These are phyloP conservation scores for Conticribra guillardii DNA, from an alignment of 108 stramenopile genomes.

Conservation along the genomic window DNA sequence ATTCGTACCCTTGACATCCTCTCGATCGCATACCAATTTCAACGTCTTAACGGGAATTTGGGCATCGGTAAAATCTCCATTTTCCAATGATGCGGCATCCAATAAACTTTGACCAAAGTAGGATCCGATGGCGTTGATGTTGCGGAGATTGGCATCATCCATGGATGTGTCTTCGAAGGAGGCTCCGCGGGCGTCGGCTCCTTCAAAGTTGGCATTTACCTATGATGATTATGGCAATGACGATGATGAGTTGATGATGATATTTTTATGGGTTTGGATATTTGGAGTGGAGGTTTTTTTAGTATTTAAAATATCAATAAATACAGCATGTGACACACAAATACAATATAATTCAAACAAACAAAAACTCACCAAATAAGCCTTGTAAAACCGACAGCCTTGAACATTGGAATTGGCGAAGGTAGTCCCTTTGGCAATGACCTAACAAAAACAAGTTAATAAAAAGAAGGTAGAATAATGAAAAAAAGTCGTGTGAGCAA, in stretches of 20 bases:
- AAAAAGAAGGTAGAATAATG: neutral
- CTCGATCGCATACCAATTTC: constrained; percentile 67
- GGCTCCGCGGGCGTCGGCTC: constrained; percentile 77
- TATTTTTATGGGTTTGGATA: neutral
- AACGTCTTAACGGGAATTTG: constrained; percentile 77
- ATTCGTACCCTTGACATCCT: constrained; percentile 90
- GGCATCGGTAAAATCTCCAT: constrained; percentile 87
- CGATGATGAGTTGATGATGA: neutral
- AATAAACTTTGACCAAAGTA: constrained; percentile 77
- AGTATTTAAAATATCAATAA: neutral
- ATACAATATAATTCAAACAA: no score
- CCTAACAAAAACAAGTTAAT: constrained; percentile 14
- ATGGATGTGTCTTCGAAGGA: constrained; percentile 83
- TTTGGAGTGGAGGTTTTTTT: neutral
- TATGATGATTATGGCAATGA: no score
- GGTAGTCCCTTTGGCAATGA: constrained; percentile 78
- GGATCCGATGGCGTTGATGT: constrained; percentile 69
- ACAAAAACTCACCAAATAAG: constrained; percentile 57
- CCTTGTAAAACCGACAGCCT: constrained; percentile 89
- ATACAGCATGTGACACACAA: neutral
- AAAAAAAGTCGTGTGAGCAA: no score
- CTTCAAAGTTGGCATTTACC: constrained; percentile 75
- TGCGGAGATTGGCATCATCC: constrained; percentile 74
- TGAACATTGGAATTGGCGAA: constrained; percentile 77
- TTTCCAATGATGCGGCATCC: constrained; percentile 63